Percentiles rank a stretch among this genome's conserved stretches.
phyloP scores from a whole-genome alignment of 2,329 filamentous ascomycete species.

The Aureobasidium lini region DNA sequence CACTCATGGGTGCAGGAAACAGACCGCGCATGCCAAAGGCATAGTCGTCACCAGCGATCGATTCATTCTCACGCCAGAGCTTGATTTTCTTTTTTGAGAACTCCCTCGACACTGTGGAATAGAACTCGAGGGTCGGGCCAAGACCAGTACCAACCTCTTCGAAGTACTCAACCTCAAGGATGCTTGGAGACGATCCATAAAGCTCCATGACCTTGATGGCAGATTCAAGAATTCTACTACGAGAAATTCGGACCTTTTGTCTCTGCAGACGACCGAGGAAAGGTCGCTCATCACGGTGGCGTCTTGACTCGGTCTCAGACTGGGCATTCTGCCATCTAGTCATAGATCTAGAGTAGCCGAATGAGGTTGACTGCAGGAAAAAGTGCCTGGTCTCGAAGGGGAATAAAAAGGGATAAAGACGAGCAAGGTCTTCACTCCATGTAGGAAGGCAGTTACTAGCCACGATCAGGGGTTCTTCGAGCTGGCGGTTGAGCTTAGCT shows the following conservation, averaged over 20 bases:
- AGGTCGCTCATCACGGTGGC: slow-evolving; percentile 77
- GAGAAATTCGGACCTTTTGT: slow-evolving; percentile 96
- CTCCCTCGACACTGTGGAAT: slow-evolving; percentile 93
- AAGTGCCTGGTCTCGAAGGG: slow-evolving; percentile 96
- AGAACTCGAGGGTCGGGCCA: slow-evolving; percentile 93
- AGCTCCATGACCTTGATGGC: slow-evolving; percentile 98
- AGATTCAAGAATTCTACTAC: slow-evolving; percentile 90
- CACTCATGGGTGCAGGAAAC: slow-evolving; percentile 85
- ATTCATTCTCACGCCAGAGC: slow-evolving; percentile 90
- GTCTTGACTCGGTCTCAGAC: slow-evolving; percentile 68
- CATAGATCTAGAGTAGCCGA: slow-evolving; percentile 97
- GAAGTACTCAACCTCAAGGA: slow-evolving; percentile 96
- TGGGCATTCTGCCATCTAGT: slow-evolving; percentile 93
- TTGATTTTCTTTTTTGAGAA: slow-evolving; percentile 96
- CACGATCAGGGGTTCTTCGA: slow-evolving; percentile 94
- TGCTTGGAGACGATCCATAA: slow-evolving; percentile 92
- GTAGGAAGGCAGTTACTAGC: slow-evolving; percentile 91
- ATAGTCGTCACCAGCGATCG: slow-evolving; percentile 62
- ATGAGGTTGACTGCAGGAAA: slow-evolving; percentile 95
- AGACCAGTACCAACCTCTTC: slow-evolving; percentile 96
- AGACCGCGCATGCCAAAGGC: slow-evolving; percentile 77
- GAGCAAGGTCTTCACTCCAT: slow-evolving; percentile 92
- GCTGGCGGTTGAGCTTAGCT: slow-evolving; percentile 90
- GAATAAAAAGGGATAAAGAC: slow-evolving; percentile 92
- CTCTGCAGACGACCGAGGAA: slow-evolving; percentile 87